phyloP scores from a whole-genome alignment of 2,329 filamentous ascomycete species.

The Hypoxylon sp. region DNA sequence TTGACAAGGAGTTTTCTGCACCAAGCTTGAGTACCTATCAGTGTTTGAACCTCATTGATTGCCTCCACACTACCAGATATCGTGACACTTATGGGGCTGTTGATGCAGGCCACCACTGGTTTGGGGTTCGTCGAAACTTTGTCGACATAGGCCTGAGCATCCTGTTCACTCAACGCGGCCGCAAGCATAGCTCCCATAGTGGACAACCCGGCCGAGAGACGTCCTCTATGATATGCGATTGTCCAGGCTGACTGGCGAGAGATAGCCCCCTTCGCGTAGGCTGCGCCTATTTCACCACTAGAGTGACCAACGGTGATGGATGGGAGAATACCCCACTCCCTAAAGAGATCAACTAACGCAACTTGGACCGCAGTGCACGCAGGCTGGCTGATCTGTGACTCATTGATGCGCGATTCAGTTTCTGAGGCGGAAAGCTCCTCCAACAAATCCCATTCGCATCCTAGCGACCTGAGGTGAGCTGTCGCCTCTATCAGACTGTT shows the following conservation, averaged over 20 bases:
- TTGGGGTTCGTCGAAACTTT: slow-evolving; percentile 48
- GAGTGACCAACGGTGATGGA: slow-evolving; percentile 58
- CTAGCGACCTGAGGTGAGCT: slow-evolving; percentile 47
- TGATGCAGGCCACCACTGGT: slow-evolving; percentile 52
- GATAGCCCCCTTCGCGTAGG: slow-evolving; percentile 59
- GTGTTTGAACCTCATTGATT: slow-evolving; percentile 50
- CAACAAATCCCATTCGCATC: slow-evolving; percentile 50
- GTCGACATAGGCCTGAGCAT: slow-evolving; percentile 47
- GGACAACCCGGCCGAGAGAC: slow-evolving; percentile 49
- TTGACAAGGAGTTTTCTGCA: slow-evolving; percentile 59
- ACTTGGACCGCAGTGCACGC: slow-evolving; percentile 52
- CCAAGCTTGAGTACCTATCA: slow-evolving; percentile 53
- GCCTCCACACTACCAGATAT: slow-evolving; percentile 51
- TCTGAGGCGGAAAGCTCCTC: slow-evolving; percentile 49
- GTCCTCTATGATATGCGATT: slow-evolving; percentile 52
- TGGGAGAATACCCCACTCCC: slow-evolving; percentile 53
- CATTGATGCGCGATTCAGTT: slow-evolving; percentile 49
- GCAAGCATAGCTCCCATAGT: slow-evolving; percentile 52
- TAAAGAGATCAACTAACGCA: slow-evolving; percentile 49
- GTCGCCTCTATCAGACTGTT: slow-evolving; percentile 49
- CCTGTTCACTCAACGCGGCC: slow-evolving; percentile 48
- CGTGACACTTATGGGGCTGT: slow-evolving; percentile 52
- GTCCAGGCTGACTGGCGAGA: slow-evolving; percentile 53
- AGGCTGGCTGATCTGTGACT: slow-evolving; percentile 52
- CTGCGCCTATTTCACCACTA: slow-evolving; percentile 60